These are phyloP conservation scores for Rosellinia necatrix DNA, from an alignment of 2,329 filamentous ascomycete species.

Conservation along the genomic window DNA sequence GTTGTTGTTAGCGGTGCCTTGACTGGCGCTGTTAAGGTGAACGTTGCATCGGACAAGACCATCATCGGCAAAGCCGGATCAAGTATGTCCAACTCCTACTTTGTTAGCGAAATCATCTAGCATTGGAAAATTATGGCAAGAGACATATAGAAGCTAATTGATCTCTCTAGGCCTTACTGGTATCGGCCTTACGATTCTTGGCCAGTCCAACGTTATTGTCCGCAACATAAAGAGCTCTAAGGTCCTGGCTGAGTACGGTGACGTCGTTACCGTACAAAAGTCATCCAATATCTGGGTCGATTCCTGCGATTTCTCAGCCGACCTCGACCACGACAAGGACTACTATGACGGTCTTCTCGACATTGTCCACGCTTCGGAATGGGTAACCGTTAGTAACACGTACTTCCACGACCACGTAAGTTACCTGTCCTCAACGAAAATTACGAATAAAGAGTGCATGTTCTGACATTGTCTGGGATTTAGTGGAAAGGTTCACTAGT, in stretches of 20 bases:
- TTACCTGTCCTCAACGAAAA: background rate
- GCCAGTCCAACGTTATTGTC: slow-evolving; percentile 55
- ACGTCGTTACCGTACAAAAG: slow-evolving; percentile 50
- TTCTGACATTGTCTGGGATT: background rate
- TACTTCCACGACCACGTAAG: slow-evolving; percentile 49
- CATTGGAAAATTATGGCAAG: too few species aligned
- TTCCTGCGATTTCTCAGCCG: slow-evolving; percentile 60
- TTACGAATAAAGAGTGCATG: background rate
- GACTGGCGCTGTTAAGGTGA: slow-evolving; percentile 45
- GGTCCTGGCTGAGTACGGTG: slow-evolving; percentile 48
- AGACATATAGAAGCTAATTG: background rate
- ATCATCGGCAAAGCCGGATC: slow-evolving; percentile 48
- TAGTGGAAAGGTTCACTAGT: slow-evolving; percentile 67
- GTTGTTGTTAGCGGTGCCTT: slow-evolving; percentile 50
- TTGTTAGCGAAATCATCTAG: background rate
- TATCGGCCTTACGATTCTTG: slow-evolving; percentile 51
- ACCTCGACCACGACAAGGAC: slow-evolving; percentile 60
- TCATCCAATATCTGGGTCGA: slow-evolving; percentile 60
- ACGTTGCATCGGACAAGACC: slow-evolving; percentile 51
- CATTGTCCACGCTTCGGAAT: slow-evolving; percentile 61
- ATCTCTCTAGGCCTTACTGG: slow-evolving; percentile 41
- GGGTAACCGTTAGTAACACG: slow-evolving; percentile 49
- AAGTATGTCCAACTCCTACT: slow-evolving; percentile 20
- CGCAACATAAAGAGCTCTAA: slow-evolving; percentile 55
- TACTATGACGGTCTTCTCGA: slow-evolving; percentile 66